These are phyloP conservation scores for Phytophthora multivora DNA, from an alignment of 352 stramenopile genomes.

Conservation along the genomic window DNA sequence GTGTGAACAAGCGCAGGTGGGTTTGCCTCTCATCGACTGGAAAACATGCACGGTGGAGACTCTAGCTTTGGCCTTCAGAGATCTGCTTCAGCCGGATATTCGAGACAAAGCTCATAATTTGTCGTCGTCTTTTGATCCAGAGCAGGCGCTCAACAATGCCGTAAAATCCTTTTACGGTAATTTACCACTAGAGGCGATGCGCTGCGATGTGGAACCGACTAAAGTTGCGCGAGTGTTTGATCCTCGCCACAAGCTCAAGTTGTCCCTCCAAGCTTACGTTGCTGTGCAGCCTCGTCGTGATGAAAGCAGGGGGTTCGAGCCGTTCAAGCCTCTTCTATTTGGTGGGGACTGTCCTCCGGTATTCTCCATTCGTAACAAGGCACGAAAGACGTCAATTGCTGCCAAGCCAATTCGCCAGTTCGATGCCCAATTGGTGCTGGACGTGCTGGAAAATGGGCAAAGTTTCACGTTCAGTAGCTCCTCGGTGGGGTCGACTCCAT, in stretches of 20 bases:
- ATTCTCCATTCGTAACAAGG: conserved; percentile 25
- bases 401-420: conserved; percentile 6
- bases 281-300: conserved; percentile 25
- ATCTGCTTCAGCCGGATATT: conserved; percentile 46
- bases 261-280: conserved; percentile 36
- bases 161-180: conserved; percentile 73
- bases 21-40: conserved; percentile 65
- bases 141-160: conserved; percentile 64
- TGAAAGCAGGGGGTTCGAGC: conserved; percentile 29
- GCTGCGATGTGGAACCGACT: conserved; percentile 52
- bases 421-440: conserved; percentile 1
- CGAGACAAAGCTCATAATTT: conserved; percentile 45
- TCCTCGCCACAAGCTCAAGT: conserved; percentile 29
- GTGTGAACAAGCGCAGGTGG: conserved; percentile 64
- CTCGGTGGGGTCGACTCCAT: background rate
- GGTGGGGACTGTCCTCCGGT: conserved; percentile 20
- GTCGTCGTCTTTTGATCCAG: conserved; percentile 48
- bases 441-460: background rate
- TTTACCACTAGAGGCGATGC: conserved; percentile 80
- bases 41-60: conserved; percentile 56
- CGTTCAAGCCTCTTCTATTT: conserved; percentile 36
- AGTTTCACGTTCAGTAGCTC: conserved; percentile 5
- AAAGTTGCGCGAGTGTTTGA: conserved; percentile 45
- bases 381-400: background rate
- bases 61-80: conserved; percentile 56